phyloP scores from a whole-genome alignment of 768 basidiomycete genomes.

The Hemileccinum impolitum region DNA sequence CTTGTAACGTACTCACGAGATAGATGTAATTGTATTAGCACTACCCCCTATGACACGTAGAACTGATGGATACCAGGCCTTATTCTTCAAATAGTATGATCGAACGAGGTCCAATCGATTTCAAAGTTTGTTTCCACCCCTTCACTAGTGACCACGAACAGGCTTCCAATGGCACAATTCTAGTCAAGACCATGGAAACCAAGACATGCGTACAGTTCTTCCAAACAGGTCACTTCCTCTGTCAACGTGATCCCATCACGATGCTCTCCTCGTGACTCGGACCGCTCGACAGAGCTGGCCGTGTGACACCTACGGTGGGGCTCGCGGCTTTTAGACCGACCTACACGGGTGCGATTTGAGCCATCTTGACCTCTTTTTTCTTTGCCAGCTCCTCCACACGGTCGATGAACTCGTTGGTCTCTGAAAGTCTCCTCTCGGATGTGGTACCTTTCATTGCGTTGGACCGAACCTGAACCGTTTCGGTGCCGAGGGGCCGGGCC shows the following conservation, averaged over 20 bases:
- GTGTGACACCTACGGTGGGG: conserved; percentile 44
- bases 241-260: not conserved
- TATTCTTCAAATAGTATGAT: too few relatives aligned
- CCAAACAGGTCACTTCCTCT: too few relatives aligned
- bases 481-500: conserved; percentile 33
- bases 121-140: too few relatives aligned
- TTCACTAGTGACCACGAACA: too few relatives aligned
- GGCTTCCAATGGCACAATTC: too few relatives aligned
- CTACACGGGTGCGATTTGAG: conserved; percentile 46
- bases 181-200: too few relatives aligned
- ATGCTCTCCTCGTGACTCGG: conserved; percentile 34
- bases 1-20: conserved; percentile 1
- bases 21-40: not conserved
- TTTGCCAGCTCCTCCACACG: conserved; percentile 37
- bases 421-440: conserved; percentile 24
- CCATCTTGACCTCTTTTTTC: conserved; percentile 34
- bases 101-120: not conserved
- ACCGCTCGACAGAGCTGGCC: conserved; percentile 31
- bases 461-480: conserved; percentile 21
- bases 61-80: too few relatives aligned
- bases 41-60: too few relatives aligned
- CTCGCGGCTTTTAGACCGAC: conserved; percentile 37
- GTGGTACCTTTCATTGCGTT: conserved; percentile 15
- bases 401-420: conserved; percentile 36
- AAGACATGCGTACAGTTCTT: too few relatives aligned